Conservation (phyloP, 225 moss, liverwort and hornwort genomes). For the Neckera pumila region DNA sequence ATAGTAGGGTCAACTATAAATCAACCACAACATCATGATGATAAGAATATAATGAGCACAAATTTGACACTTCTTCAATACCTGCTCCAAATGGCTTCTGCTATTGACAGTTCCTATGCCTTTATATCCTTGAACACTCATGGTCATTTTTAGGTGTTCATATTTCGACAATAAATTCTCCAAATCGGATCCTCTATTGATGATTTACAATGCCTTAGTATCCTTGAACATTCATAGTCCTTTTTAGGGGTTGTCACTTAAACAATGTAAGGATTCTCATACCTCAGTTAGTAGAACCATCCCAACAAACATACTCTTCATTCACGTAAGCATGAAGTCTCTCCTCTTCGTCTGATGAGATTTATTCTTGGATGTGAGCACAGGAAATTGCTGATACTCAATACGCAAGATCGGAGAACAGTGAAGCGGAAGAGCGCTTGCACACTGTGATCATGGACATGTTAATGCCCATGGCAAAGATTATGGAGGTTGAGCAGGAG, state of each 20-base stretch:
- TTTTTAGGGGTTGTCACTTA: too few relatives aligned
- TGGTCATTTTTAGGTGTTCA: not conserved
- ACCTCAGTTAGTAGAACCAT: not conserved
- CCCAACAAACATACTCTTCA: not conserved
- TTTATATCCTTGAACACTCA: not conserved
- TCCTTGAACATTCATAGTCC: not conserved
- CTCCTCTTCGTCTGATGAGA: not conserved
- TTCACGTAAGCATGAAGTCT: not conserved
- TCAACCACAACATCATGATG: not conserved
- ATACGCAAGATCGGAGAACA: not conserved
- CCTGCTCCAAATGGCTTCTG: not conserved
- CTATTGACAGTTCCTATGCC: not conserved
- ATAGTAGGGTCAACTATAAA: not conserved
- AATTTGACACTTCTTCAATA: not conserved
- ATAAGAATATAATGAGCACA: not conserved
- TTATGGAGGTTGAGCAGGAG: slow-evolving; percentile 27
- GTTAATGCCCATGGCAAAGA: slow-evolving; percentile 18
- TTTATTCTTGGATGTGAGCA: not conserved
- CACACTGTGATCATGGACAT: slow-evolving; percentile 10
- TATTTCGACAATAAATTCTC: not conserved
- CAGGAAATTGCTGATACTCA: slow-evolving; percentile 18
- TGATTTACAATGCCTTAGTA: not conserved
- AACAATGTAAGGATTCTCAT: not conserved
- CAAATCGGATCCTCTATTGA: not conserved
- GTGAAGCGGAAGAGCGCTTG: slow-evolving; percentile 13